Base-by-base conservation (phyloP, 768 basidiomycete genomes). In the Pholiota molesta region DNA sequence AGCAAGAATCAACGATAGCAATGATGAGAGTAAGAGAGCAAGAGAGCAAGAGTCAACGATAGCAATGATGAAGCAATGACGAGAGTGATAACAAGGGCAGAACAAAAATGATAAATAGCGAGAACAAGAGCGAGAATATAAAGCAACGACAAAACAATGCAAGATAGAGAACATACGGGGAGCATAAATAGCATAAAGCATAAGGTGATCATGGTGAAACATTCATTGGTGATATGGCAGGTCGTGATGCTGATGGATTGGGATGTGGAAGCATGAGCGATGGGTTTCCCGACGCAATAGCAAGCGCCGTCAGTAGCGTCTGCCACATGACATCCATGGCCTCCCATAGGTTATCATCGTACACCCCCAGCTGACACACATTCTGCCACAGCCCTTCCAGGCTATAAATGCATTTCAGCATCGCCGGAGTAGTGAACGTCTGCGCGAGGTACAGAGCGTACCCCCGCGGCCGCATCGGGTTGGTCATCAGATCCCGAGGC, bases 381-480 rank as follows among this genome's bases (percentile, higher is more conserved):
- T 93, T 92, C 61, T 83, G 79, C 89, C 90, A 94, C 33, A 92
- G 72, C 7, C 87, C 90, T 59, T 87, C 82, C 39, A 91, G 81
- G 37, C 70, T 74, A 55, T 77, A 72, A 5, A 82, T 75, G 57
- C 83, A 78, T 40, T 77, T 74, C 51, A 88, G 72, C 8, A 92
- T 77, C 14, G 78, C 81, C 29, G 76, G 77, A 39, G 76, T 59
- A 39, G 80, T 78, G 68, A 76, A 84, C 26, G 77, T 81, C 67
- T 66, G 62, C 3, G 78, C 79, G 6, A 84, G 65, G 23, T 69
- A 64, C 13, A 61, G 67, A 0, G 79, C 78, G 59, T 76, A 78
- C 1, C 66, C 47, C 2, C 51, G 61, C 7, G 71, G 51, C 17
- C 66, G 63, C 10, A 66, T 64, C 29, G 63, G 61, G 58, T 69